Conservation (phyloP, 306 rosid species). For the Medicago arabica region DNA sequence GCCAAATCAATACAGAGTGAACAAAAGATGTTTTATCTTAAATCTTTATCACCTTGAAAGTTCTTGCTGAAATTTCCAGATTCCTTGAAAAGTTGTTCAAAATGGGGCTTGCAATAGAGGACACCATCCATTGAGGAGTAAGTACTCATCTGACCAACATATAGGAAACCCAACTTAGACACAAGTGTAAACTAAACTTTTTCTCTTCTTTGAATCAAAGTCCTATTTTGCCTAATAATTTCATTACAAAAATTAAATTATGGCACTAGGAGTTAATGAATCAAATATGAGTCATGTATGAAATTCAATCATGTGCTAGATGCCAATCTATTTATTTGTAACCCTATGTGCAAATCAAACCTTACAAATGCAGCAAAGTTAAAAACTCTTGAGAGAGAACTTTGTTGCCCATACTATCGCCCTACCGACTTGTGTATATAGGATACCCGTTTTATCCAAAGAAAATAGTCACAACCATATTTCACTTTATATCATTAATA, state of each 20-base stretch:
- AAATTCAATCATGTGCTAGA: slow-evolving; percentile 21
- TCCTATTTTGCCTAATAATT: background rate
- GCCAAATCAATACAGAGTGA: slow-evolving; percentile 19
- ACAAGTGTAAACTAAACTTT: slow-evolving; percentile 2
- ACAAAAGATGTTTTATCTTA: background rate
- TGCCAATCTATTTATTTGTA: background rate
- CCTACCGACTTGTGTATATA: background rate
- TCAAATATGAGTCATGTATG: background rate
- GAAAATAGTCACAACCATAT: too few relatives aligned
- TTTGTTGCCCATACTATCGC: background rate
- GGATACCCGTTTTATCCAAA: background rate
- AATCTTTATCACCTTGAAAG: slow-evolving; percentile 59
- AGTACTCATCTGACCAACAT: slow-evolving; percentile 76
- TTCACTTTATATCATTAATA: background rate
- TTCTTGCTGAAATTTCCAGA: slow-evolving; percentile 99
- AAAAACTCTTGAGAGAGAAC: background rate
- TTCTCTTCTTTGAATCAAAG: background rate
- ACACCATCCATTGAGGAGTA: slow-evolving; percentile 98
- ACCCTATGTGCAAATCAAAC: background rate
- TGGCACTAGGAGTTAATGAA: background rate
- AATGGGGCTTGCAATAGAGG: slow-evolving; percentile 90
- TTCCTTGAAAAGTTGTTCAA: slow-evolving; percentile 98
- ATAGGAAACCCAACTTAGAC: slow-evolving; percentile 2
- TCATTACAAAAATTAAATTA: background rate
- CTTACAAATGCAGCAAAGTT: background rate